Evolutionary conservation across 176 grass and related monocot genomes (phyloP), one percentile per base, ranked within the genome.

Genomic region (Oryza glaberrima): DNA sequence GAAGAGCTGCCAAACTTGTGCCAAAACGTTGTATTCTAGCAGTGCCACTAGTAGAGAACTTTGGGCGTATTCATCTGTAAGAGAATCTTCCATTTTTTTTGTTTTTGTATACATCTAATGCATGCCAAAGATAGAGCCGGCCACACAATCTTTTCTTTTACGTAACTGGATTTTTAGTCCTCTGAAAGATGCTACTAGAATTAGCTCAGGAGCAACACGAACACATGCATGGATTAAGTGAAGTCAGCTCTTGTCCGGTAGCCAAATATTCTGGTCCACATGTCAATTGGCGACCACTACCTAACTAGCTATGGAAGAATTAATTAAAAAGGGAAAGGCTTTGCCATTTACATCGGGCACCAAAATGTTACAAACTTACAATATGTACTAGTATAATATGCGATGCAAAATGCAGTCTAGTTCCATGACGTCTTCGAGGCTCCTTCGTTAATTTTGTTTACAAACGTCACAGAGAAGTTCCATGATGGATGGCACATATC

Each of bases 401-500:
- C 26, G 45, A 58, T 64, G 52, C 46, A 15, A 64, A 63, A 7
- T 48, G 41, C 12, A n/a, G 40, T 64, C 60, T 49, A 30, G 41
- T 63, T 34, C 65, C 20, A 65, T 41, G 30, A 83, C 41, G 49
- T 77, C 19, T 74, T 61, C 69, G 52, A 35, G 17, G 72, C 22
- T 35, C 22, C 17, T 41, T 28, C 19, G 70, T 65, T 70, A 49
- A 54, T 41, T 28, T 9, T 76, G 30, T 65, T 70, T 69, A 65
- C 43, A 65, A 76, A 58, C 25, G 44, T 16, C 23, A 23, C 15
- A 7, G 25, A 66, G 30, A 56, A 30, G 47, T 11, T 13, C 7
- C 69, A 14, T 16, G 63, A 81, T 49, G 80, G 81, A 36, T 43
- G 79, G 46, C 83, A 58, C 78, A 38, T 74, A 79, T 69, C 84